Base-by-base conservation (phyloP, 2,329 filamentous ascomycete genomes). In the Cordyceps cateniannulata region DNA sequence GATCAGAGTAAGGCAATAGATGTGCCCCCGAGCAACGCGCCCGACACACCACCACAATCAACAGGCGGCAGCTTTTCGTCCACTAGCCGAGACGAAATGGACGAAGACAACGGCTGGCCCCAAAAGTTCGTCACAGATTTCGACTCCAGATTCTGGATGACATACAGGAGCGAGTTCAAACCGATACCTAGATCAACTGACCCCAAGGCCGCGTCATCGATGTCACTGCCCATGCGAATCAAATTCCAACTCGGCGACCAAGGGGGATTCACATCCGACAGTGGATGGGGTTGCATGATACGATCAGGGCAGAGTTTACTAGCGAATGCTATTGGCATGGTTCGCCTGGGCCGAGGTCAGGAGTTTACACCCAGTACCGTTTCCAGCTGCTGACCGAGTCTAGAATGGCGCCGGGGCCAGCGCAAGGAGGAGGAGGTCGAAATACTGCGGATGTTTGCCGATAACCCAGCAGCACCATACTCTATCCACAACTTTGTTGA, bases 241-340 rank as follows among this genome's bases (percentile, higher is more conserved):
- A 89, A 92, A 69, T 93, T 81, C 59, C 89, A 91, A 69, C 77
- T 98, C 6, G 82, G 85, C 12, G 91, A 96, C 53, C 85, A 90
- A 61, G 81, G 81, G 27, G 92, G 90, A 5, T 99, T 98, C 74
- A 89, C 91, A 12, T 93, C 91, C 2, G 95, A 99, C 72, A 93
- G 91, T 10, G 95, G 95, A 56, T 99, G 96, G 92, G 95, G 95
- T 0, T 99, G 95, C 71, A 99, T 99, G 95, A 98, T 99, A 67
- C 82, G 95, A 62, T 97, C 93, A 6, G 95, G 95, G 3, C 95
- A 99, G 77, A 93, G 91, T 69, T 80, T 99, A 27, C 79, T 99
- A 47, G 93, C 93, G 49, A 99, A 98, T 73, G 83, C 93, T 1
- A 79, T 98, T 67, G 76, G 85, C 20, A 81, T 89, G 60, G 77